phyloP scores from a whole-genome alignment of 306 rosid genomes.

The Purshia tridentata region DNA sequence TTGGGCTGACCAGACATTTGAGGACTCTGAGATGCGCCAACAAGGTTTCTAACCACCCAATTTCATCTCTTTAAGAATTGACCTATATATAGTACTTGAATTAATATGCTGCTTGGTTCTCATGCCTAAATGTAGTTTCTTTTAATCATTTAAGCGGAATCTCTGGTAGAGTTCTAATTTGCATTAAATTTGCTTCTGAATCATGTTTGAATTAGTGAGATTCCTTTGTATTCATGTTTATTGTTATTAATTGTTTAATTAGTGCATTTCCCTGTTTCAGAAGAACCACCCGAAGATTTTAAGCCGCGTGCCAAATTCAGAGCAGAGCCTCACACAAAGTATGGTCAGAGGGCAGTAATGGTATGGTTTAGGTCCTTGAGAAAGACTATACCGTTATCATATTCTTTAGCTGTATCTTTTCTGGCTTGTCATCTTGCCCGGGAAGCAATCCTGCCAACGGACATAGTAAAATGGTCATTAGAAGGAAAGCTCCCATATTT shows the following conservation, averaged over 20 bases:
- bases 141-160: neutral
- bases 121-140: neutral
- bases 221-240: conserved; percentile 7
- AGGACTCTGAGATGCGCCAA: conserved; percentile 53
- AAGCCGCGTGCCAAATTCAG: conserved; percentile 32
- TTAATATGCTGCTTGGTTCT: neutral
- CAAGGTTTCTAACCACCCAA: conserved; percentile 38
- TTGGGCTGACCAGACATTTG: conserved; percentile 53
- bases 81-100: neutral
- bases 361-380: conserved; percentile 66
- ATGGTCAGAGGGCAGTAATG: conserved; percentile 57
- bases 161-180: neutral
- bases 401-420: conserved; percentile 59
- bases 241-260: conserved; percentile 19
- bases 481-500: conserved; percentile 91
- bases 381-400: conserved; percentile 61
- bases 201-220: neutral
- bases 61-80: neutral
- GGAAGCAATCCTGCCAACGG: conserved; percentile 74
- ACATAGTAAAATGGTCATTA: conserved; percentile 67
- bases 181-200: neutral
- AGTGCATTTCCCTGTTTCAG: conserved; percentile 44
- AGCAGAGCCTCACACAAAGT: conserved; percentile 54
- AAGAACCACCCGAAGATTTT: conserved; percentile 37
- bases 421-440: conserved; percentile 83